Base-by-base conservation (phyloP, 2,329 filamentous ascomycete species). In the Nothomitra cinnamomea region DNA sequence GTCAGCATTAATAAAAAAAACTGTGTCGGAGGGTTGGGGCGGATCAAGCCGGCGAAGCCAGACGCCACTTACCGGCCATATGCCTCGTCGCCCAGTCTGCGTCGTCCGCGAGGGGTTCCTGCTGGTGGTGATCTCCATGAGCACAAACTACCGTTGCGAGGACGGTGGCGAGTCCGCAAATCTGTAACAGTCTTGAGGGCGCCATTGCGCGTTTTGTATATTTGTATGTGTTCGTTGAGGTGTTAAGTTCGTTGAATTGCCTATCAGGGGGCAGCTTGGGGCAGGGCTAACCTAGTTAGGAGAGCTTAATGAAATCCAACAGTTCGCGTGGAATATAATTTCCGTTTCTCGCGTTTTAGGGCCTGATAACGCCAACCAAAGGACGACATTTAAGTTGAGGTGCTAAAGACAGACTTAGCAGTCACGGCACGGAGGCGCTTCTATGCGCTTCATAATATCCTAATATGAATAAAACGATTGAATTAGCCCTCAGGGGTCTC, bases 401-500 rank as follows among this genome's bases (percentile, higher is more conserved):
- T 32, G 28, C 10, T 32, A 32, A n/a, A n/a, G 28, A 32, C 4
- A 10, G 28, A 10, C 28, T 10, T 32, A 5, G 28, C 28, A 4
- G 5, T 32, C 4, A 32, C 28, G 4, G 28, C 10, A 32, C 28
- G 28, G 4, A 4, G 10, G 28, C 28, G 28, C 4, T 32, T 32
- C 28, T 32, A 10, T 10, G 28, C 28, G 10, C 10, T 10, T 32
- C 10, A 10, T 32, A 5, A 32, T 21, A 53, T 48, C 25, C 25
- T 1, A 21, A 58, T 32, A 92, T 92, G 85, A 71, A 83, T 62
- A 77, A 80, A 56, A 78, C 84, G 41, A 73, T 88, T 19, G 83
- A 89, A 61, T 81, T 85, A 61, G 80, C 82, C 0, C 72, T 94
- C 35, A 72, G 78, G n/a, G 82, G 79, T 32, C 70, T 92, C 22